phyloP scores from a whole-genome alignment of 129 eudicot species.

The Arctium lappa region DNA sequence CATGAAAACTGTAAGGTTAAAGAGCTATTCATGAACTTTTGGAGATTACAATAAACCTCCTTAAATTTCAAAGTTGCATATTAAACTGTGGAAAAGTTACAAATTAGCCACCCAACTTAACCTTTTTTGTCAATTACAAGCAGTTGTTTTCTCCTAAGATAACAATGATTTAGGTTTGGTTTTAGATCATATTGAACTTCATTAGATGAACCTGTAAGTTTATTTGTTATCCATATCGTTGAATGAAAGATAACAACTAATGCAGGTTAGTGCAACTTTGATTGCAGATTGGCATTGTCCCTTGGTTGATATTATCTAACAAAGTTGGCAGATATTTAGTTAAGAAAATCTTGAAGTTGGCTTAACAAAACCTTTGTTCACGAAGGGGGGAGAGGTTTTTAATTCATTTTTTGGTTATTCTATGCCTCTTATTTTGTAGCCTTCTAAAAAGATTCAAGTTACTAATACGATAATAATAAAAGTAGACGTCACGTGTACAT shows the following conservation, averaged over 20 bases:
- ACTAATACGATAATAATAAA: neutral
- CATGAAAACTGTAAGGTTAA: neutral
- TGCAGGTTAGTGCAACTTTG: constrained; percentile 4
- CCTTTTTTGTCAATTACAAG: neutral
- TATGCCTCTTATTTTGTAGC: neutral
- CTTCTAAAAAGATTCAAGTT: neutral
- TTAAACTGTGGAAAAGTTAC: neutral
- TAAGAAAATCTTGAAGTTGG: constrained; percentile 46
- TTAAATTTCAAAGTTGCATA: neutral
- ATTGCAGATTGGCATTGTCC: constrained; percentile 73
- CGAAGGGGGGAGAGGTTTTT: neutral
- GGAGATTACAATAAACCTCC: neutral
- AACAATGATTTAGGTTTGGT: neutral
- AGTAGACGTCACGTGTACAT: neutral
- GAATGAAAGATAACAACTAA: neutral
- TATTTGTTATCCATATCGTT: neutral
- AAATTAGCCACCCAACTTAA: neutral
- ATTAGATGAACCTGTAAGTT: neutral
- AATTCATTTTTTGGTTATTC: neutral
- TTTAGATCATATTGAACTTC: no score
- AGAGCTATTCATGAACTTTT: neutral
- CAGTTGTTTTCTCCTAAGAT: neutral
- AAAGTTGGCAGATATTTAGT: constrained; percentile 62
- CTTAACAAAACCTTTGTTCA: constrained; percentile 6
- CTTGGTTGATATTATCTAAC: constrained; percentile 70